Percentiles rank a stretch among this genome's conserved stretches.
Evolutionary conservation across 2,329 filamentous ascomycete species (phyloP).

Genomic region (Cercospora berteroae): DNA sequence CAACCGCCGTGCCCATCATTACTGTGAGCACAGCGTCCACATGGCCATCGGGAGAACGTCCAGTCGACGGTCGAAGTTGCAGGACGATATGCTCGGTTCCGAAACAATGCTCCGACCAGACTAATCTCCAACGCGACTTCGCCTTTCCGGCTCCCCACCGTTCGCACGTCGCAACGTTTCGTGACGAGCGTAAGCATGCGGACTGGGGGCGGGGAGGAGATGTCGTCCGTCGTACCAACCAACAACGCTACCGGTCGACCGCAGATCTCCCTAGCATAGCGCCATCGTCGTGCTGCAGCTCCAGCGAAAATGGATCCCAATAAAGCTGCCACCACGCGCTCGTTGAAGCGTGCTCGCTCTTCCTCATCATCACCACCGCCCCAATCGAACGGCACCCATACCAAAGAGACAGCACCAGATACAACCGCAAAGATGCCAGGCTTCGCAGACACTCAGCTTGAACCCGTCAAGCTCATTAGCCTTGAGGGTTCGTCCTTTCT

Average conservation of each 20-base stretch:
- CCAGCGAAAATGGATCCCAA: background rate
- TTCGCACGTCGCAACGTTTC: background rate
- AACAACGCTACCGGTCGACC: background rate
- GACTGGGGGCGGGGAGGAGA: slow-evolving; percentile 9
- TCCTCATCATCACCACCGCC: background rate
- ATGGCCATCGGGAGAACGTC: background rate
- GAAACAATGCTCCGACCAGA: slow-evolving; percentile 1
- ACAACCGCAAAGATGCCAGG: slow-evolving; percentile 18
- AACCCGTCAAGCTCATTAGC: slow-evolving; percentile 37
- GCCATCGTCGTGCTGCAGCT: slow-evolving; percentile 3
- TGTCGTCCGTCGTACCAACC: slow-evolving; percentile 7
- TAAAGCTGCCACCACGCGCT: background rate
- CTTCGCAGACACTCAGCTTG: slow-evolving; percentile 30
- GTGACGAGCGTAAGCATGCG: slow-evolving; percentile 3
- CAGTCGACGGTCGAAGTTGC: background rate
- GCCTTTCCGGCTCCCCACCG: slow-evolving; percentile 11
- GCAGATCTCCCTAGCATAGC: slow-evolving; percentile 4
- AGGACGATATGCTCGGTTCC: slow-evolving; percentile 2
- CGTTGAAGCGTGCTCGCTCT: background rate
- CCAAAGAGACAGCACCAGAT: background rate
- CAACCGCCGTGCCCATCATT: background rate
- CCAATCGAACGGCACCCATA: background rate
- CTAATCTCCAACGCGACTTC: background rate
- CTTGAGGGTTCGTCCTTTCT: slow-evolving; percentile 34
- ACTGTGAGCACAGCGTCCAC: background rate